Percentiles rank a stretch among this genome's conserved stretches.
Evolutionary conservation across 148 eudicot genomes (phyloP).

Genomic region (Spergularia bocconei): DNA sequence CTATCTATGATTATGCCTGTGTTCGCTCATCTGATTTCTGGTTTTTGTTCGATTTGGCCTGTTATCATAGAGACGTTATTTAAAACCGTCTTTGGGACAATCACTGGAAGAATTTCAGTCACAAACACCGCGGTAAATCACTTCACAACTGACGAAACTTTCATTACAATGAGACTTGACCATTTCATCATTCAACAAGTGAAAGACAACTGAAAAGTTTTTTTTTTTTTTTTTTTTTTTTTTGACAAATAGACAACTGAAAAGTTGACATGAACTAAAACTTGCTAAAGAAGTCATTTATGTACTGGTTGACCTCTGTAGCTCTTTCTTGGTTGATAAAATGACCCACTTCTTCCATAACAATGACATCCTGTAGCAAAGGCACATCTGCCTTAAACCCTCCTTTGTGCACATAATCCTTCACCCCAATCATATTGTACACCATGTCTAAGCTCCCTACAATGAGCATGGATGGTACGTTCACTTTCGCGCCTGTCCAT

Average conservation of each 20-base stretch:
- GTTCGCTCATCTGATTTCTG: too few relatives aligned
- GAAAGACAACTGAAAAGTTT: neutral
- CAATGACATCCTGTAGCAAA: conserved; percentile 46
- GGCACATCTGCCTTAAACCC: conserved; percentile 77
- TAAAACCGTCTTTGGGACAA: too few relatives aligned
- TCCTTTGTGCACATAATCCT: conserved; percentile 60
- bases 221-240: too few relatives aligned
- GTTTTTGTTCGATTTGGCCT: too few relatives aligned
- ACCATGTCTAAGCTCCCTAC: conserved; percentile 71
- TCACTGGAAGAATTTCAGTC: too few relatives aligned
- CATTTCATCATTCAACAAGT: conserved; percentile 7
- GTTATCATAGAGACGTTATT: too few relatives aligned
- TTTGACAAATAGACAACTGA: neutral
- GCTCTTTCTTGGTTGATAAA: conserved; percentile 75
- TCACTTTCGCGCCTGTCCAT: conserved; percentile 60
- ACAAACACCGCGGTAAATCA: too few relatives aligned
- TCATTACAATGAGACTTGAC: neutral
- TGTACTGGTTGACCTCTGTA: conserved; percentile 41
- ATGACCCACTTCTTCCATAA: conserved; percentile 70
- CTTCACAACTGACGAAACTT: too few relatives aligned
- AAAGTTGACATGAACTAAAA: conserved; percentile 21
- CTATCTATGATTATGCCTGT: too few relatives aligned
- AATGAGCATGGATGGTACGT: conserved; percentile 53
- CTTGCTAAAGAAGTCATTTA: conserved; percentile 49
- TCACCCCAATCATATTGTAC: conserved; percentile 61